Evolutionary conservation across 2,329 filamentous ascomycete species (phyloP).

Genomic region (Fusarium miscanthi): DNA sequence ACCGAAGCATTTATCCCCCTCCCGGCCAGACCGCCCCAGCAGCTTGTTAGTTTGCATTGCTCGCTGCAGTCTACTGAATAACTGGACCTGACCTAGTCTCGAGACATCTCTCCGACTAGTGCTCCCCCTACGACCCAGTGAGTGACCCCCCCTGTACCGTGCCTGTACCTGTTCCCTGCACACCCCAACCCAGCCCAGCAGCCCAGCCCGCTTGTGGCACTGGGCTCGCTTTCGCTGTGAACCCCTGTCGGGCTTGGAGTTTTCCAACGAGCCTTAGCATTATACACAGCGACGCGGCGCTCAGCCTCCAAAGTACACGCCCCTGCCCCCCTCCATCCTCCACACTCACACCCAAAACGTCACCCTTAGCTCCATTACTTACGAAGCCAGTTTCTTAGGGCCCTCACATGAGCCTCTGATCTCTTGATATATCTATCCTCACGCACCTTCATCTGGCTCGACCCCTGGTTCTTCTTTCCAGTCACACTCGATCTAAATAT

Average conservation of each 20-base stretch:
- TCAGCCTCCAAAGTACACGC: slow-evolving; percentile 55
- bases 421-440: slow-evolving; percentile 47
- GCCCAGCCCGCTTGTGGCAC: slow-evolving; percentile 38
- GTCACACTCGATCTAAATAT: slow-evolving; percentile 32
- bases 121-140: slow-evolving; percentile 16
- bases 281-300: slow-evolving; percentile 30
- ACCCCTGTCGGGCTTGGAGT: slow-evolving; percentile 19
- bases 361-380: slow-evolving; percentile 49
- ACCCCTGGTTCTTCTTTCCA: slow-evolving; percentile 35
- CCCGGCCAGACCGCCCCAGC: slow-evolving; percentile 29
- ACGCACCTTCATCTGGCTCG: slow-evolving; percentile 29
- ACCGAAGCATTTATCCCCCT: slow-evolving; percentile 7
- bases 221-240: slow-evolving; percentile 8
- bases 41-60: neutral
- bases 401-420: slow-evolving; percentile 48
- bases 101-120: slow-evolving; percentile 36
- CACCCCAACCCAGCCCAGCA: slow-evolving; percentile 1
- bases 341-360: slow-evolving; percentile 51
- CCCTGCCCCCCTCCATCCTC: neutral
- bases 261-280: neutral
- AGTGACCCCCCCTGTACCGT: slow-evolving; percentile 7
- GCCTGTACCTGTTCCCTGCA: slow-evolving; percentile 4
- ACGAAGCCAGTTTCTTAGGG: slow-evolving; percentile 48
- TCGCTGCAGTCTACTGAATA: neutral
- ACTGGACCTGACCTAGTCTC: slow-evolving; percentile 30